A percentile compares a stretch with the other conserved stretches of the same genome.
These are phyloP conservation scores for Marsdenia floribunda DNA, from an alignment of 257 asterid species.

Conservation along the genomic window DNA sequence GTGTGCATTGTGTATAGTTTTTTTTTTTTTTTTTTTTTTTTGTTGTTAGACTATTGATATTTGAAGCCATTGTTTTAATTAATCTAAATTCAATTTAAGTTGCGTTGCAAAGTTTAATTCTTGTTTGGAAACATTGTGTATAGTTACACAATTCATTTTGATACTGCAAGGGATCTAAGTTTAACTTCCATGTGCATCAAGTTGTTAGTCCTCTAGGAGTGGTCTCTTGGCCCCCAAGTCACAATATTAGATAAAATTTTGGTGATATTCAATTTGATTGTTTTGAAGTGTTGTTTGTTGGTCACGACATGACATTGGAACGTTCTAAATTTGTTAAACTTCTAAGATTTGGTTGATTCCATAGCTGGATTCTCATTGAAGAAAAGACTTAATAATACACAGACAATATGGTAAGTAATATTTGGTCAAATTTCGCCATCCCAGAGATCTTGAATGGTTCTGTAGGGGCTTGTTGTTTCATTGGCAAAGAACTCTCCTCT, in stretches of 20 bases:
- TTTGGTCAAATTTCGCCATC: slow-evolving; percentile 57
- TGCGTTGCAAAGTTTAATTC: too few relatives aligned
- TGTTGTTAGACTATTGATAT: too few relatives aligned
- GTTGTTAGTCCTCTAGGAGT: background rate
- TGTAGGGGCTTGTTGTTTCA: slow-evolving; percentile 64
- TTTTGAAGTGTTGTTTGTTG: background rate
- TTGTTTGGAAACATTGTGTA: too few relatives aligned
- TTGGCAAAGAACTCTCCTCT: slow-evolving; percentile 68
- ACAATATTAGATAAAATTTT: background rate
- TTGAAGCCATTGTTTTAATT: too few relatives aligned
- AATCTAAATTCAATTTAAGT: too few relatives aligned
- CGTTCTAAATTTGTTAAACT: background rate
- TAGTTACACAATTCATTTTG: background rate
- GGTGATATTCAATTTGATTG: background rate
- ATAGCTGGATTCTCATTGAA: background rate
- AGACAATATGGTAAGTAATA: background rate
- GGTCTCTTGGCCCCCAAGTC: background rate
- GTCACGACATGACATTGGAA: background rate
- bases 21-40: too few relatives aligned
- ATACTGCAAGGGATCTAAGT: background rate
- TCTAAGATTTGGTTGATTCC: background rate
- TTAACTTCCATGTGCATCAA: background rate
- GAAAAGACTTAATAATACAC: background rate
- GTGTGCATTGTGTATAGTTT: too few relatives aligned
- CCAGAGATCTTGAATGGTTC: slow-evolving; percentile 67